Conservation (phyloP, 305 asterid species). For the Fraxinus platypoda region DNA sequence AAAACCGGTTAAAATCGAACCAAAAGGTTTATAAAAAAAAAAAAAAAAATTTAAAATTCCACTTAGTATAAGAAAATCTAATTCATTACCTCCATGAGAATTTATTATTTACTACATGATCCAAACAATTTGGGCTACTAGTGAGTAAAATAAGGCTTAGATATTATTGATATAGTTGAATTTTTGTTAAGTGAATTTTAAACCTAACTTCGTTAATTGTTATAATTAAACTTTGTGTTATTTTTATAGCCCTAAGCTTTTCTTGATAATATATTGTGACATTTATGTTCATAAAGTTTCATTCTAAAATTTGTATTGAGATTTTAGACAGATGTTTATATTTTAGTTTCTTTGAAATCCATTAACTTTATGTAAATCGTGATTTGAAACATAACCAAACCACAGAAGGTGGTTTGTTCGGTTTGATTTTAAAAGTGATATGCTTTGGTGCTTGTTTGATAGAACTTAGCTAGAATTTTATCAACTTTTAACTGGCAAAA, state of each 20-base stretch:
- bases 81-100: background rate
- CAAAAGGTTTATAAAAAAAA: background rate
- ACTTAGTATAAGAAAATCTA: background rate
- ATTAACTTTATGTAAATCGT: too few species aligned
- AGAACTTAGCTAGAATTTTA: background rate
- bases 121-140: background rate
- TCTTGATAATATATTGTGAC: too few species aligned
- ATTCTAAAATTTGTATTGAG: background rate
- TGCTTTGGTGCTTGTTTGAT: background rate
- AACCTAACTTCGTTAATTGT: too few species aligned
- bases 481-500: background rate
- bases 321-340: background rate
- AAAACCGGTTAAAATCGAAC: background rate
- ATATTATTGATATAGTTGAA: background rate
- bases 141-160: background rate
- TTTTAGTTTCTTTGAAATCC: background rate
- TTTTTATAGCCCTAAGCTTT: background rate
- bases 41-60: too few species aligned
- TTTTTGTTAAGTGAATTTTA: background rate
- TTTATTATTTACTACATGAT: background rate
- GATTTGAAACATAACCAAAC: background rate
- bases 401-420: background rate
- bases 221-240: background rate
- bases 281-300: background rate
- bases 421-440: background rate